These are phyloP conservation scores for Collariella sp. DNA, from an alignment of 495 filamentous ascomycete genomes.

Conservation along the genomic window DNA sequence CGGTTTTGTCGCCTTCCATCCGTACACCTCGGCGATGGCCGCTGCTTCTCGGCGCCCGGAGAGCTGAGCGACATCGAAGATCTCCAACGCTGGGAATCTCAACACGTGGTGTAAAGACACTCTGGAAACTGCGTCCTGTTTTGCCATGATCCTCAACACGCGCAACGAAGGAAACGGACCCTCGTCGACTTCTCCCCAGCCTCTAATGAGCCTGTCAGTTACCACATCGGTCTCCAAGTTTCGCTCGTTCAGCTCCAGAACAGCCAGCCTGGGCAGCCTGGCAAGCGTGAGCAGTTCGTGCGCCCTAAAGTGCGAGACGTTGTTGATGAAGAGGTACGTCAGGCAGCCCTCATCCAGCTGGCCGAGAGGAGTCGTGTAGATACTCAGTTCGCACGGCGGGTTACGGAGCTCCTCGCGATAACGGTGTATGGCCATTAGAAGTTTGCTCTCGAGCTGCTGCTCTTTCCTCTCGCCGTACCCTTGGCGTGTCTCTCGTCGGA, in stretches of 20 bases:
- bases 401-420: conserved; percentile 1
- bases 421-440: not conserved
- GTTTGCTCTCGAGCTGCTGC: not conserved
- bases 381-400: conserved; percentile 8
- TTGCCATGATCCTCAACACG: conserved; percentile 22
- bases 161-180: conserved; percentile 25
- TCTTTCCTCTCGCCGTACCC: not conserved
- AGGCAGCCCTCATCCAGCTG: conserved; percentile 19
- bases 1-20: not conserved
- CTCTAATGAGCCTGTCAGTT: conserved; percentile 24
- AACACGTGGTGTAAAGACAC: conserved; percentile 17
- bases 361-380: conserved; percentile 19
- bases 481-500: not conserved
- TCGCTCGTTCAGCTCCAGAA: conserved; percentile 24
- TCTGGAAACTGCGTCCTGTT: conserved; percentile 8
- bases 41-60: not conserved
- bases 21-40: not conserved
- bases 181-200: conserved; percentile 18
- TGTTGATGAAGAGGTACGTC: conserved; percentile 22
- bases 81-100: conserved; percentile 21
- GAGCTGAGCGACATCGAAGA: not conserved
- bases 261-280: conserved; percentile 24
- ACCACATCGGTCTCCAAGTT: not conserved
- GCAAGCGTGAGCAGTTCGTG: conserved; percentile 23
- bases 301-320: conserved; percentile 6